Conservation (phyloP, 2,329 filamentous ascomycete species). For the Aspergillus novofumigatus region DNA sequence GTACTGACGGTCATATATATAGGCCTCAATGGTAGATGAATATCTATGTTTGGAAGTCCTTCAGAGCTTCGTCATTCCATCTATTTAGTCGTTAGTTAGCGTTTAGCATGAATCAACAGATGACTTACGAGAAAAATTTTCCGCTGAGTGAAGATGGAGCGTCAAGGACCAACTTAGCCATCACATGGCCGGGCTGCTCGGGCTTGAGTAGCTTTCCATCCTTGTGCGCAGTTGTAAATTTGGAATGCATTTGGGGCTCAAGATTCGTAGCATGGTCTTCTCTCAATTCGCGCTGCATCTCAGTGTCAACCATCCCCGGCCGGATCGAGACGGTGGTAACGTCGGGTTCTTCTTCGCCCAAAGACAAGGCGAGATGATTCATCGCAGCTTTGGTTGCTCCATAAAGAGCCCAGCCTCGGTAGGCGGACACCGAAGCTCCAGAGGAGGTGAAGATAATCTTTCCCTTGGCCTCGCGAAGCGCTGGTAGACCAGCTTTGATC, state of each 20-base stretch:
- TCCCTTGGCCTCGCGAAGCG: slow-evolving; percentile 31
- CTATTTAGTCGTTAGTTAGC: slow-evolving; percentile 29
- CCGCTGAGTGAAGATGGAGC: slow-evolving; percentile 68
- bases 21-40: slow-evolving; percentile 9
- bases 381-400: slow-evolving; percentile 36
- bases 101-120: slow-evolving; percentile 1
- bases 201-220: slow-evolving; percentile 71
- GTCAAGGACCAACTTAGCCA: slow-evolving; percentile 69
- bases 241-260: slow-evolving; percentile 54
- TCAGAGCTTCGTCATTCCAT: slow-evolving; percentile 44
- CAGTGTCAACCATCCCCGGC: slow-evolving; percentile 34
- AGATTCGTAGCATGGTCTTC: slow-evolving; percentile 63
- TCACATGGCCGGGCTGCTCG: slow-evolving; percentile 80
- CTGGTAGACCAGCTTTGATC: slow-evolving; percentile 29
- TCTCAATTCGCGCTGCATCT: slow-evolving; percentile 59
- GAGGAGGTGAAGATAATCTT: slow-evolving; percentile 36
- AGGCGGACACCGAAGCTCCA: slow-evolving; percentile 29
- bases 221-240: slow-evolving; percentile 67
- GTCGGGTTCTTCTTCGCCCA: slow-evolving; percentile 28
- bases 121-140: slow-evolving; percentile 55
- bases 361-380: slow-evolving; percentile 27
- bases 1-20: slow-evolving; percentile 27
- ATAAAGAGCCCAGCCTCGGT: slow-evolving; percentile 35
- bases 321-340: slow-evolving; percentile 25
- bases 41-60: slow-evolving; percentile 39